phyloP scores from a whole-genome alignment of 495 filamentous ascomycete species.

The Aspergillus sclerotioniger region DNA sequence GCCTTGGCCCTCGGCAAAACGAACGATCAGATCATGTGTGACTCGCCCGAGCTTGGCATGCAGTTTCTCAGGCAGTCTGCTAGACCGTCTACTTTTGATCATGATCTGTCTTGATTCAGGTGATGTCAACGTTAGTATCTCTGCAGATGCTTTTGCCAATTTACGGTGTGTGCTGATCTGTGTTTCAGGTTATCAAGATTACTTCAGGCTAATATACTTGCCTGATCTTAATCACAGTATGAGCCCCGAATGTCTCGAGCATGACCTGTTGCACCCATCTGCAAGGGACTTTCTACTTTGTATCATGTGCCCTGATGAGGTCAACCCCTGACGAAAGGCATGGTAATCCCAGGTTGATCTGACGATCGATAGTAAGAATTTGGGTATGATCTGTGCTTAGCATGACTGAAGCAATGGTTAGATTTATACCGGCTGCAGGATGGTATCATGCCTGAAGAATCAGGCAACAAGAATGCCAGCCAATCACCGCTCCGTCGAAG shows the following conservation, averaged over 20 bases:
- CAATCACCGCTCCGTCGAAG: background rate
- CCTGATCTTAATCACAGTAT: background rate
- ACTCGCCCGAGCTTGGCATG: background rate
- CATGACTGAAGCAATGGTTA: too few relatives aligned
- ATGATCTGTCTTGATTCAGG: background rate
- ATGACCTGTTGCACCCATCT: background rate
- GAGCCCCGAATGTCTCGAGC: background rate
- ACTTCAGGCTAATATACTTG: background rate
- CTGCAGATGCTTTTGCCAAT: background rate
- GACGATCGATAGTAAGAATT: background rate
- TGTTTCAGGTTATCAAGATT: conserved; percentile 12
- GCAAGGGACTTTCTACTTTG: background rate
- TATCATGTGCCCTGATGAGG: background rate
- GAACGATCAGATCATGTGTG: background rate
- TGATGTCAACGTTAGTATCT: conserved; percentile 3
- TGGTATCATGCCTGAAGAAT: too few relatives aligned
- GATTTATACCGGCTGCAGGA: too few relatives aligned
- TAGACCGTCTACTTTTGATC: background rate
- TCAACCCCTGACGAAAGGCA: conserved; percentile 8
- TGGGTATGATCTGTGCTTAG: too few relatives aligned
- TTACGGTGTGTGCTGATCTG: conserved; percentile 14
- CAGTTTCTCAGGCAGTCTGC: background rate
- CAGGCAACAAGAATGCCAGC: too few relatives aligned
- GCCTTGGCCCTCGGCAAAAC: conserved; percentile 6
- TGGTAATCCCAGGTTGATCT: background rate